These are phyloP conservation scores for Ganoderma resinaceum DNA, from an alignment of 1,284 basidiomycete genomes.

Conservation along the genomic window DNA sequence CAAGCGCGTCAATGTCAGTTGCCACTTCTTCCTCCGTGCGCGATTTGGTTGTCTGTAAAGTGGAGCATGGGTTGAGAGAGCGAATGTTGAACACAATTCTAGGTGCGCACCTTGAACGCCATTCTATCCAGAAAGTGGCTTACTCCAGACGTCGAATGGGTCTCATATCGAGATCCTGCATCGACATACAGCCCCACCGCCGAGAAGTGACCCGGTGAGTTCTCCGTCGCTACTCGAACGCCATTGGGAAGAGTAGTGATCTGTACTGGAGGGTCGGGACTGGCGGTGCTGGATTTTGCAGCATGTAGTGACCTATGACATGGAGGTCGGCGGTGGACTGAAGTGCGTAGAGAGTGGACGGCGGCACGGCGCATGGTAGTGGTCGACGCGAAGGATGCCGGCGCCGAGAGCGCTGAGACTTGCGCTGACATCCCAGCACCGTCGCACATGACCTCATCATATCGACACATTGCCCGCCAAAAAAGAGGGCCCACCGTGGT, in stretches of 20 bases:
- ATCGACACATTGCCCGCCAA: not conserved
- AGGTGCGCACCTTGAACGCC: conserved; percentile 87
- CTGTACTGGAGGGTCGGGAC: conserved; percentile 46
- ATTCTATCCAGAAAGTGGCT: conserved; percentile 95
- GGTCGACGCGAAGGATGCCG: conserved; percentile 14
- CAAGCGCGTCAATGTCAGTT: conserved; percentile 82
- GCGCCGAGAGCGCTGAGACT: not conserved
- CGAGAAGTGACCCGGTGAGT: conserved; percentile 93
- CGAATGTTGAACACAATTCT: not conserved
- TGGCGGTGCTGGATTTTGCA: not conserved
- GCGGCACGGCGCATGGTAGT: conserved; percentile 35
- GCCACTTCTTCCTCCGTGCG: conserved; percentile 82
- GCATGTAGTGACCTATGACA: conserved; percentile 11
- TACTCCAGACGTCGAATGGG: conserved; percentile 75
- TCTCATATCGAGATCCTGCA: conserved; percentile 94
- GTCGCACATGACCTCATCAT: not conserved
- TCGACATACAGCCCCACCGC: conserved; percentile 95
- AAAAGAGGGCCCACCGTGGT: conserved; percentile 39
- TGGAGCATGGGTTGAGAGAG: conserved; percentile 7
- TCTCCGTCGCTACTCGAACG: conserved; percentile 91
- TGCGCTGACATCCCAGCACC: not conserved
- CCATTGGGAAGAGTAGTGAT: conserved; percentile 93
- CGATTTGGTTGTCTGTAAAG: conserved; percentile 60
- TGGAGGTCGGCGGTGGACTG: conserved; percentile 13
- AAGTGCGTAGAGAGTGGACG: conserved; percentile 27